Evolutionary conservation across 208 protist genomes (phyloP), one percentile per base, ranked within the genome.

Genomic region (Trypanosoma scelopori): DNA sequence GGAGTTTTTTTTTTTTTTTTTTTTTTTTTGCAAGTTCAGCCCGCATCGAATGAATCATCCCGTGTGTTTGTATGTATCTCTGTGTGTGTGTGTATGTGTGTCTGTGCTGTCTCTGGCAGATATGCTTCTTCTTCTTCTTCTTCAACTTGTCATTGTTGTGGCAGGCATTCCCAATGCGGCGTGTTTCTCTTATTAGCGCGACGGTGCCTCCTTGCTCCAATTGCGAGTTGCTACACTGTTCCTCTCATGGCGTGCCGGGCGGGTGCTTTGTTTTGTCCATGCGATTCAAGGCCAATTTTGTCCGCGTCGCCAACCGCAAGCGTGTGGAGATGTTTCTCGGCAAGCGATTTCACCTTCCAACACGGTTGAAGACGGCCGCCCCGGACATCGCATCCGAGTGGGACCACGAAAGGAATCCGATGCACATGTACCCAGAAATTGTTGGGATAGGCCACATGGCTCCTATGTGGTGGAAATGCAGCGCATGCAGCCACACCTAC

Each of bases 381-480:
- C 89, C 91, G 30, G 85, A 93, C n/a, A 84, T 95, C 32, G 91
- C 91, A 1, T 55, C 51, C n/a, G 88, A 97, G 76, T 97, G 91
- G 89, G 78, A 95, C 65, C 78, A 92, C 62, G 85, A 90, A 23
- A 68, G 69, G 41, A 97, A 97, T 59, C 86, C 87, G 12, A 71
- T 81, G 67, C 79, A 94, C 45, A 61, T 93, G 22, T 97, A 92
- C 50, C 91, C 91, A 1, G 85, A 91, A 18, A 91, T 97, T 42
- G 71, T 97, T 13, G 78, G 87, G 52, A 86, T 93, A 55, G 88
- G 87, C 18, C 79, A 91, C 63, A 73, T 94, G 74, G 30, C 75
- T 23, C 79, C 82, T 11, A 84, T 94, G 3, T 93, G 78, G 79
- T 97, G 91, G 89, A 67, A 53, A 47, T 97, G 91, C 71, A 48